phyloP scores from a whole-genome alignment of 2,329 filamentous ascomycete species.

The Fusarium papillatum region DNA sequence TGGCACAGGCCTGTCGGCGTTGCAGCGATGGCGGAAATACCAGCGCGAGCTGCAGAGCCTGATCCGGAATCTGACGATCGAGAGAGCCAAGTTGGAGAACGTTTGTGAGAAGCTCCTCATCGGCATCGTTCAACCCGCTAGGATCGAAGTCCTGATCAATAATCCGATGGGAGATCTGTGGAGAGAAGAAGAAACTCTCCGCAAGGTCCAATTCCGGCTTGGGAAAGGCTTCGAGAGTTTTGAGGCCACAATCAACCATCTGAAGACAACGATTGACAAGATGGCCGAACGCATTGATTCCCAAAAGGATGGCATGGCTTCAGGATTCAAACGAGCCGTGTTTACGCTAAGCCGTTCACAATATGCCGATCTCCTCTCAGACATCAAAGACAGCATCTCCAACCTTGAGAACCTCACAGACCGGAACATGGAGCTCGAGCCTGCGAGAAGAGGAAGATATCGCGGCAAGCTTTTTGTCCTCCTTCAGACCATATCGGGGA shows the following conservation, averaged over 20 bases:
- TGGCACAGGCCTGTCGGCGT: neutral
- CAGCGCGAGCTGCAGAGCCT: too few species aligned
- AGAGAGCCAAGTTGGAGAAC: too few species aligned
- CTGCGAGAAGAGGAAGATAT: neutral
- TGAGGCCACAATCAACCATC: neutral
- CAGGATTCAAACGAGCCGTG: neutral
- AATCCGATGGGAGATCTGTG: conserved; percentile 9
- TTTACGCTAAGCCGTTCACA: conserved; percentile 2
- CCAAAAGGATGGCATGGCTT: neutral
- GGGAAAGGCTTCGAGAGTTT: conserved; percentile 13
- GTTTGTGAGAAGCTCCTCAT: conserved; percentile 21
- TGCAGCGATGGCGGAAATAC: too few species aligned
- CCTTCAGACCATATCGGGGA: neutral
- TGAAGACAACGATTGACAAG: neutral
- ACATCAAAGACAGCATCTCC: conserved; percentile 2
- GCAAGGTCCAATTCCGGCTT: conserved; percentile 5
- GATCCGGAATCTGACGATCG: too few species aligned
- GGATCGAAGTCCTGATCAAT: conserved; percentile 6
- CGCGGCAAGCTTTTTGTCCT: neutral
- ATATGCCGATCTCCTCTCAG: neutral
- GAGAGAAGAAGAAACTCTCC: neutral
- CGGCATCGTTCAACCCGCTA: neutral
- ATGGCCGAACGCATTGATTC: neutral
- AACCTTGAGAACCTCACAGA: neutral
- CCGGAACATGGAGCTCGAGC: neutral